Evolutionary conservation across 352 stramenopile species (phyloP).

Genomic region (Phytopythium oedochilum): DNA sequence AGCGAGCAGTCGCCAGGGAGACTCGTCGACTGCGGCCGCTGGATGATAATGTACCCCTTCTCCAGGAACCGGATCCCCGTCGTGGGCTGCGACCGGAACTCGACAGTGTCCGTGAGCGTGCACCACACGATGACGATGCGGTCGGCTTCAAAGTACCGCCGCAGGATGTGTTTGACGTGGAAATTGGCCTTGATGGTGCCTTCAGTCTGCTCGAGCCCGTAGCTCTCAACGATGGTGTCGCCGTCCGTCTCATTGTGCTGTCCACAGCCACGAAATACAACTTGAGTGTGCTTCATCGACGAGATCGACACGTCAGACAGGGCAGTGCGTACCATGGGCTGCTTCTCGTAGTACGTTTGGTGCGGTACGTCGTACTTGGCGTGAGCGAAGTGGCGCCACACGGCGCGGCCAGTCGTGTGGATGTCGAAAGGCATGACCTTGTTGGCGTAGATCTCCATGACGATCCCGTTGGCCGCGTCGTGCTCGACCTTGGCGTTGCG

Average conservation of each 20-base stretch:
- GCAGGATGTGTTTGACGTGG: constrained; percentile 53
- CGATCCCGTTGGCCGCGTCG: constrained; percentile 22
- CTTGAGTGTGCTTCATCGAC: background rate
- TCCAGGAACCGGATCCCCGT: constrained; percentile 34
- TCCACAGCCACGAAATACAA: background rate
- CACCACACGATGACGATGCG: constrained; percentile 59
- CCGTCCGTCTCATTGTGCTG: constrained; percentile 23
- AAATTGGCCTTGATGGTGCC: constrained; percentile 47
- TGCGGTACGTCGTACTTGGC: constrained; percentile 19
- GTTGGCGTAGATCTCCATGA: constrained; percentile 33
- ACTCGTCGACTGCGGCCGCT: constrained; percentile 23
- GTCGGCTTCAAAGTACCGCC: constrained; percentile 52
- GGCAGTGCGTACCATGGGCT: constrained; percentile 9
- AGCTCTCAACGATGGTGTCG: constrained; percentile 55
- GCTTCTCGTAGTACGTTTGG: constrained; percentile 12
- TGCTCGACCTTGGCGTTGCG: constrained; percentile 21
- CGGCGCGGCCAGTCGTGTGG: constrained; percentile 18
- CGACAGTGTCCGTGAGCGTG: constrained; percentile 39
- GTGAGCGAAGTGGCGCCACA: constrained; percentile 36
- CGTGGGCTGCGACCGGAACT: constrained; percentile 33
- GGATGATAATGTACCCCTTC: constrained; percentile 51
- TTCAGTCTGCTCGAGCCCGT: constrained; percentile 47
- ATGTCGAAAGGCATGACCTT: constrained; percentile 37
- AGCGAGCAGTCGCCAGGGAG: constrained; percentile 26
- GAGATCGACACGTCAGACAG: background rate